phyloP scores from a whole-genome alignment of 2,329 filamentous ascomycete genomes.

The Capronia americana region DNA sequence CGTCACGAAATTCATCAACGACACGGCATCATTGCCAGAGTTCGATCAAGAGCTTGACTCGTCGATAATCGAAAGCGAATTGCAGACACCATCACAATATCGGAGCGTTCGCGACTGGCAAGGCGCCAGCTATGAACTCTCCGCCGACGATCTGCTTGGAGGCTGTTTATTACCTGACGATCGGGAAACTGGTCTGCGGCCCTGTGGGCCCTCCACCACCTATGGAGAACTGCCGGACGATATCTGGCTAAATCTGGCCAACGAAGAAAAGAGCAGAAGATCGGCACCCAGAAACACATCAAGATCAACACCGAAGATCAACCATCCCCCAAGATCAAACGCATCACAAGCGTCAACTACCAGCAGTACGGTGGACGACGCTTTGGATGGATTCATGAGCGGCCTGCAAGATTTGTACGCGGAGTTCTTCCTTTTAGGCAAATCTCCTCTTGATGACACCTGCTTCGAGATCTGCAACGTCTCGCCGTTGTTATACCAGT shows the following conservation, averaged over 20 bases:
- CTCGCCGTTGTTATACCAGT: slow-evolving; percentile 38
- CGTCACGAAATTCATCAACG: slow-evolving; percentile 42
- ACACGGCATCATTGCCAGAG: slow-evolving; percentile 39
- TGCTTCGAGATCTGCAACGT: slow-evolving; percentile 44
- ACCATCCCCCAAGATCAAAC: slow-evolving; percentile 19
- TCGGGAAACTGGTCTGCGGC: slow-evolving; percentile 2
- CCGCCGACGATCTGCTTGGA: slow-evolving; percentile 38
- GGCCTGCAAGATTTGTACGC: slow-evolving; percentile 41
- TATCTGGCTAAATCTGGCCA: slow-evolving; percentile 39
- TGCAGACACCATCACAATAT: slow-evolving; percentile 25
- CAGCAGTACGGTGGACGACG: slow-evolving; percentile 34
- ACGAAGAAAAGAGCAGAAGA: slow-evolving; percentile 33
- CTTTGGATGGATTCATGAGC: slow-evolving; percentile 40
- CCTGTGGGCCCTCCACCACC: background rate
- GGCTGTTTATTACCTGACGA: slow-evolving; percentile 36
- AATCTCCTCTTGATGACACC: slow-evolving; percentile 38
- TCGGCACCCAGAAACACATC: slow-evolving; percentile 20
- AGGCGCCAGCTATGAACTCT: slow-evolving; percentile 30
- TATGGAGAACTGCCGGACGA: slow-evolving; percentile 30
- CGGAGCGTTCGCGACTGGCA: slow-evolving; percentile 14
- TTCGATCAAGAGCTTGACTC: slow-evolving; percentile 32
- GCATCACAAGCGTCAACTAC: slow-evolving; percentile 23
- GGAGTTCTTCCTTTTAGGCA: slow-evolving; percentile 42
- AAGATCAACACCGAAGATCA: slow-evolving; percentile 24
- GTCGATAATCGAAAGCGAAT: slow-evolving; percentile 25